These are phyloP conservation scores for Mucor sp. DNA, from an alignment of 371 early-diverging fungal species.

Conservation along the genomic window DNA sequence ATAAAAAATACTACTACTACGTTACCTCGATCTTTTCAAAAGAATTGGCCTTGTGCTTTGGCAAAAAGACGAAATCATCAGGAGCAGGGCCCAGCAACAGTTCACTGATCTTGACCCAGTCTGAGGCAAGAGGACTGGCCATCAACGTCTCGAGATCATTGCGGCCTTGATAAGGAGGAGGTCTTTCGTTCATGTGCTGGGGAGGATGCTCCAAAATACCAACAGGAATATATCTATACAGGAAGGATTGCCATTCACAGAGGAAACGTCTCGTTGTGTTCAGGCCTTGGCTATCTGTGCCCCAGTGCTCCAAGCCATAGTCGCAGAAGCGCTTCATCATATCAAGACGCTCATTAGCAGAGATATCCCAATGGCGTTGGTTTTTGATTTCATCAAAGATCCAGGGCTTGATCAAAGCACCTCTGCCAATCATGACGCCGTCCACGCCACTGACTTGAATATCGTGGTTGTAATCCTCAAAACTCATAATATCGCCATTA, in stretches of 20 bases:
- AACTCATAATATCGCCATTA: constrained; percentile 92
- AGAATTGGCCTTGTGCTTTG: constrained; percentile 93
- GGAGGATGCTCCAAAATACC: constrained; percentile 92
- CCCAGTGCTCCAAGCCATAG: constrained; percentile 96
- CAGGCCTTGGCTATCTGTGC: constrained; percentile 88
- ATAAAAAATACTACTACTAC: background rate
- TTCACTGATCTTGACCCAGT: constrained; percentile 91
- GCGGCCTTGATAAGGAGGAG: constrained; percentile 85
- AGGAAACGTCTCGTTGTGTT: constrained; percentile 87
- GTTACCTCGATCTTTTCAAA: constrained; percentile 55
- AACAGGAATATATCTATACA: constrained; percentile 82
- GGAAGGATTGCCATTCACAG: constrained; percentile 93
- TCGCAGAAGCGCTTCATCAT: constrained; percentile 82
- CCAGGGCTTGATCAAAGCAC: constrained; percentile 97
- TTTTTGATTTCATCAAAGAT: constrained; percentile 93
- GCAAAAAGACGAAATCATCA: constrained; percentile 83
- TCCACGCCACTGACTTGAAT: constrained; percentile 67
- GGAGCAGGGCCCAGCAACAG: constrained; percentile 86
- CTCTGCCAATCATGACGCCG: constrained; percentile 90
- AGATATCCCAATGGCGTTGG: constrained; percentile 89
- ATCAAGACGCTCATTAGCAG: constrained; percentile 88
- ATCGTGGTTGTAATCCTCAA: constrained; percentile 80
- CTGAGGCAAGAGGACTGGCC: constrained; percentile 78
- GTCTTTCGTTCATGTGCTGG: constrained; percentile 90
- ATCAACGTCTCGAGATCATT: constrained; percentile 94